Base-by-base conservation (phyloP, 805 yeast species). In the Babjeviella inositovora region DNA sequence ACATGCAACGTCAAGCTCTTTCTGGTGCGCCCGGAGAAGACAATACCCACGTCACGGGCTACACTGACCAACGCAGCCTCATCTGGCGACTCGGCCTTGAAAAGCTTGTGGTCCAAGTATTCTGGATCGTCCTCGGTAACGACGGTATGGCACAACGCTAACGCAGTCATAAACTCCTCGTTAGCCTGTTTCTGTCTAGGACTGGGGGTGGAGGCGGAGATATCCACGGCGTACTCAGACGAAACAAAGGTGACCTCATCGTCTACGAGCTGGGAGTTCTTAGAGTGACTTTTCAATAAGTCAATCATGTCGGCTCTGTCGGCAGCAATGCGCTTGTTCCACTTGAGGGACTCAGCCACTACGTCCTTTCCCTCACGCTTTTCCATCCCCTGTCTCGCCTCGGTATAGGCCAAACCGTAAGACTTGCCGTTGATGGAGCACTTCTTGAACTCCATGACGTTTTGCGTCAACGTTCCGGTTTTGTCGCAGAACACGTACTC, bases 31-130 rank as follows among this genome's bases (percentile, higher is more conserved):
- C 62, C 74, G 12, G 58, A 45, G 39, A 74, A 64, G 1, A 64
- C 70, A 33, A 70, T 58, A 7, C 92, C 92, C 15, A 76, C 34
- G 39, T 75, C 87, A 24, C 79, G 53, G 2, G 87, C 87, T 21
- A 65, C 72, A 2, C 74, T 55, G n/a, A 79, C 87, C 25, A 77
- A 54, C 1, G 90, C 85, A 19, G 74, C 69, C 42, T 77, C 92
- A 49, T 77, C 92, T 0, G 92, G 92, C 6, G 84, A 73, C 39
- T 77, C 85, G 1, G 87, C 85, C 35, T 75, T 73, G 47, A 67
- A 72, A 14, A 57, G 56, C 19, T 69, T 41, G 16, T 45, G 38
- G 6, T 40, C 41, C n/a, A 39, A 34, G 15, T 34, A 26, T 8
- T 39, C 45, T 1, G 51, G 52, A 22, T 50, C 52, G 6, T 28